Evolutionary conservation across 2,329 filamentous ascomycete genomes (phyloP).

Genomic region (Fonsecaea monophora): DNA sequence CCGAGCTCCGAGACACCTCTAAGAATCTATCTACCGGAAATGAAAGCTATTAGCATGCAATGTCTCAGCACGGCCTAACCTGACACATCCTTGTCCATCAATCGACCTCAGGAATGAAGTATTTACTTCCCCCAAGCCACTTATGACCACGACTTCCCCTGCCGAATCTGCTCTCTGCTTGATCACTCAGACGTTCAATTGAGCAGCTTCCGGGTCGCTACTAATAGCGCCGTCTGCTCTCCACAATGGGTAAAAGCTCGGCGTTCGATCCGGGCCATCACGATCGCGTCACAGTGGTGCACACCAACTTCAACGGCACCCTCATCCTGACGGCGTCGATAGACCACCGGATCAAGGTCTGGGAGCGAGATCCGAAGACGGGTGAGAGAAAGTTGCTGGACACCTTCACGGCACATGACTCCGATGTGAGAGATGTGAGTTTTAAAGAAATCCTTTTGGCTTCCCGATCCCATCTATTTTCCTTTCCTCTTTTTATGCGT

Average conservation of each 20-base stretch:
- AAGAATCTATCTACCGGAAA: neutral
- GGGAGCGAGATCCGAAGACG: conserved; percentile 78
- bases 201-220: neutral
- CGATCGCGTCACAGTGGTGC: conserved; percentile 79
- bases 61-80: neutral
- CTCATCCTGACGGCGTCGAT: conserved; percentile 90
- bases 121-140: neutral
- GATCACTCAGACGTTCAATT: neutral
- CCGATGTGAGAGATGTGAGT: conserved; percentile 84
- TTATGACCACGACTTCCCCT: neutral
- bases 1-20: neutral
- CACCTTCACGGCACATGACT: conserved; percentile 87
- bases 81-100: neutral
- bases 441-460: neutral
- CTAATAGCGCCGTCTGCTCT: neutral
- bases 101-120: neutral
- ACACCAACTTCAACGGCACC: conserved; percentile 91
- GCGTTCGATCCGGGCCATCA: conserved; percentile 56
- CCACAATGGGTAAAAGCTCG: conserved; percentile 36
- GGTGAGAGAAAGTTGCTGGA: conserved; percentile 77
- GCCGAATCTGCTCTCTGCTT: neutral
- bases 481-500: conserved; percentile 20
- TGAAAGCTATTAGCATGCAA: neutral
- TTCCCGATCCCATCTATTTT: conserved; percentile 32
- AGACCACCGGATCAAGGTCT: conserved; percentile 91